A percentile compares a stretch with the other conserved stretches of the same genome.
phyloP scores from a whole-genome alignment of 495 filamentous ascomycete species.

The Neurospora pannonica region DNA sequence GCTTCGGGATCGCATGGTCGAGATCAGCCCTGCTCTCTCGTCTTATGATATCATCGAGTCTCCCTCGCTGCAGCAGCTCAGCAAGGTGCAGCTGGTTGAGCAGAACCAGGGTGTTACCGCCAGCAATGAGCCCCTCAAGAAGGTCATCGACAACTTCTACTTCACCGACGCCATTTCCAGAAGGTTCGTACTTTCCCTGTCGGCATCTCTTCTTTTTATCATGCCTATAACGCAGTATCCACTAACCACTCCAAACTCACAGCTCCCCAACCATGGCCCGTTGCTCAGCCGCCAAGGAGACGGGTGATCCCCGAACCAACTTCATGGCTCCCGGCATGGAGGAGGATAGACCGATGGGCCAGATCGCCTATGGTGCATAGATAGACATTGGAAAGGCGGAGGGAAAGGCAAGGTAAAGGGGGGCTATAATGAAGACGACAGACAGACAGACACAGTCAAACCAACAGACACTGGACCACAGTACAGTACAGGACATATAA shows the following conservation, averaged over 20 bases:
- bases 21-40: slow-evolving; percentile 81
- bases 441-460: not conserved
- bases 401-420: not conserved
- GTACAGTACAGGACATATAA: not conserved
- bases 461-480: not conserved
- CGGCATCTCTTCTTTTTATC: not conserved
- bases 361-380: slow-evolving; percentile 39
- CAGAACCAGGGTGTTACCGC: slow-evolving; percentile 80
- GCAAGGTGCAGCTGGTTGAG: slow-evolving; percentile 87
- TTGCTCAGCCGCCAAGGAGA: slow-evolving; percentile 75
- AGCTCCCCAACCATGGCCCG: slow-evolving; percentile 96
- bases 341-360: slow-evolving; percentile 42
- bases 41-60: slow-evolving; percentile 86
- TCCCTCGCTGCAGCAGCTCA: slow-evolving; percentile 56
- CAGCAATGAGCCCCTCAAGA: slow-evolving; percentile 59
- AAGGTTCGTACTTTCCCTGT: slow-evolving; percentile 48
- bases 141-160: slow-evolving; percentile 88
- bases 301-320: slow-evolving; percentile 63
- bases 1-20: slow-evolving; percentile 85
- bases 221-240: not conserved
- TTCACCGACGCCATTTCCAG: slow-evolving; percentile 94
- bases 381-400: slow-evolving; percentile 5
- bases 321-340: slow-evolving; percentile 72
- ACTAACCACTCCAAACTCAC: slow-evolving; percentile 1
- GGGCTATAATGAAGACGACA: not conserved